Percentiles rank a stretch among this genome's conserved stretches.
phyloP scores from a whole-genome alignment of 257 asterid genomes.

The Salvia hispanica region DNA sequence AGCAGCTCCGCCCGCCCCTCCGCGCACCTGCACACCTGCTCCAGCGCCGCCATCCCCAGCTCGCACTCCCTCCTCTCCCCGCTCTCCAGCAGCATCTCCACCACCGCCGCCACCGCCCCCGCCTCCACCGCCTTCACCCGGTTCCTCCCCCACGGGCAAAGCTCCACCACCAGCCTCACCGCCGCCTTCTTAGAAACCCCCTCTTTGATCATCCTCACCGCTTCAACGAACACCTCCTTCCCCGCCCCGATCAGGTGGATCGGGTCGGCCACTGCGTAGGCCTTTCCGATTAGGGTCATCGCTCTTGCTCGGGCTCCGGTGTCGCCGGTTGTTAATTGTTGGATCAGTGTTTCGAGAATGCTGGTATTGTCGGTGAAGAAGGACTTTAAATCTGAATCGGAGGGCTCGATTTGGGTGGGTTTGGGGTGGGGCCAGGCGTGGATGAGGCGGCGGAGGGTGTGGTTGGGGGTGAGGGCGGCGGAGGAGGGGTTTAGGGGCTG shows the following conservation, averaged over 20 bases:
- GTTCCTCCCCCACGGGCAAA: slow-evolving; percentile 72
- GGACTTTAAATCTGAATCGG: slow-evolving; percentile 41
- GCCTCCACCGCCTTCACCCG: slow-evolving; percentile 54
- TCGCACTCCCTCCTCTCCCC: slow-evolving; percentile 53
- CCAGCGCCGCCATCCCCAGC: slow-evolving; percentile 46
- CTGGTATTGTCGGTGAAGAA: slow-evolving; percentile 26
- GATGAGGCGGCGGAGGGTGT: slow-evolving; percentile 65
- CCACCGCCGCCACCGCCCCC: slow-evolving; percentile 47
- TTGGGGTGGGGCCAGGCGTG: slow-evolving; percentile 82
- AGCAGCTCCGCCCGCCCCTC: slow-evolving; percentile 77
- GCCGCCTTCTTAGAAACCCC: slow-evolving; percentile 56
- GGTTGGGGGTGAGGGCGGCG: slow-evolving; percentile 57
- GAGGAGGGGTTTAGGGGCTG: slow-evolving; percentile 35
- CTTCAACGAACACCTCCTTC: slow-evolving; percentile 34
- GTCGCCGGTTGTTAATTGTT: slow-evolving; percentile 37
- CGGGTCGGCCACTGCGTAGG: slow-evolving; percentile 51
- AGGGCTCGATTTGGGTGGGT: slow-evolving; percentile 48
- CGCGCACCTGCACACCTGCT: slow-evolving; percentile 73
- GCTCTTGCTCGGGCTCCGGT: slow-evolving; percentile 37
- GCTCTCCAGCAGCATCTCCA: slow-evolving; percentile 56
- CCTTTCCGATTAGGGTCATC: slow-evolving; percentile 38
- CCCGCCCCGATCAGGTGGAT: slow-evolving; percentile 33
- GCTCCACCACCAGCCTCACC: slow-evolving; percentile 51
- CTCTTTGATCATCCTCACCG: slow-evolving; percentile 39
- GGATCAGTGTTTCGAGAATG: slow-evolving; percentile 39